These are phyloP conservation scores for Auricularia heimuer DNA, from an alignment of 768 basidiomycete species.

Conservation along the genomic window DNA sequence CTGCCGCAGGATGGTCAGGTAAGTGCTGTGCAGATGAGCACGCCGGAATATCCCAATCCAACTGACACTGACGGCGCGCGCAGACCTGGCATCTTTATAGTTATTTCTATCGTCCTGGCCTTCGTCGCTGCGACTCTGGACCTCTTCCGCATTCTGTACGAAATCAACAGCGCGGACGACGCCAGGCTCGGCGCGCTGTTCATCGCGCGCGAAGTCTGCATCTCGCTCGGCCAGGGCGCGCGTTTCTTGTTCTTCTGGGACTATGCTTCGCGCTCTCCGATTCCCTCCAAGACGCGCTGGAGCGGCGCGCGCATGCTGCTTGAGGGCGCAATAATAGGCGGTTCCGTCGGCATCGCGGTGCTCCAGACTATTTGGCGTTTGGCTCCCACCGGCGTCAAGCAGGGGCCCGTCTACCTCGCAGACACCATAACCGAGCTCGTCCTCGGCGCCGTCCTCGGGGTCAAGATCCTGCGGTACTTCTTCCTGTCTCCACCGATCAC, in stretches of 20 bases:
- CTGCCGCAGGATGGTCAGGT: slow-evolving; percentile 30
- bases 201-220: slow-evolving; percentile 46
- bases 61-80: neutral
- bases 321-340: slow-evolving; percentile 39
- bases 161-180: slow-evolving; percentile 16
- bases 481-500: neutral
- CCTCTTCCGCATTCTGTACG: slow-evolving; percentile 41
- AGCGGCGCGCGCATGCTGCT: slow-evolving; percentile 43
- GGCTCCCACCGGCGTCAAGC: slow-evolving; percentile 24
- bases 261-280: slow-evolving; percentile 26
- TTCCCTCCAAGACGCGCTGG: slow-evolving; percentile 38
- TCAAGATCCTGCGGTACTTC: slow-evolving; percentile 38
- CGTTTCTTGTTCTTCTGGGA: slow-evolving; percentile 63
- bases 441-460: slow-evolving; percentile 45
- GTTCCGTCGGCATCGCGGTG: slow-evolving; percentile 36
- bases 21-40: neutral
- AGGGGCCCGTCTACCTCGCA: slow-evolving; percentile 44
- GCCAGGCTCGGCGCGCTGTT: slow-evolving; percentile 29
- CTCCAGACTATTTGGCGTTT: slow-evolving; percentile 61
- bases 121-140: slow-evolving; percentile 59
- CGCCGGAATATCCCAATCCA: slow-evolving; percentile 13
- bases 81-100: slow-evolving; percentile 43
- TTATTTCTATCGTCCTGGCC: slow-evolving; percentile 44
- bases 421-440: slow-evolving; percentile 51
- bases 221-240: slow-evolving; percentile 46